phyloP scores from a whole-genome alignment of 345 rosid genomes.

The Populus deltoides region DNA sequence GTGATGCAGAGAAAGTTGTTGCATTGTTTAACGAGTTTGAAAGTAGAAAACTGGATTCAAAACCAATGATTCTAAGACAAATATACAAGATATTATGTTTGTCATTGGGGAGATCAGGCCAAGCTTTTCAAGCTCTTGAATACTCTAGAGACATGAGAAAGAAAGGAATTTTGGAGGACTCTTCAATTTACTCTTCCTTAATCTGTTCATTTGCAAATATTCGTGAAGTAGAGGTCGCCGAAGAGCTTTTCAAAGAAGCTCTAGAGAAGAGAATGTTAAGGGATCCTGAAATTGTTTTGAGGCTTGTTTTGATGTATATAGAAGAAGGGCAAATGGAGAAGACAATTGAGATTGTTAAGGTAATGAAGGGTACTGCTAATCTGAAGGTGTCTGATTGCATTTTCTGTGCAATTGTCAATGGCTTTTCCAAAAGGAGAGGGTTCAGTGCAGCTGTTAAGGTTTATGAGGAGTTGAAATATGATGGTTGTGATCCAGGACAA shows the following conservation, averaged over 20 bases:
- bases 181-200: conserved; percentile 53
- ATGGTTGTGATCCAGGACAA: conserved; percentile 72
- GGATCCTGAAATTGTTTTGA: conserved; percentile 72
- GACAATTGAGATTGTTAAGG: conserved; percentile 51
- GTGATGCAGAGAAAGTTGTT: conserved; percentile 46
- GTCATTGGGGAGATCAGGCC: conserved; percentile 59
- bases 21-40: conserved; percentile 59
- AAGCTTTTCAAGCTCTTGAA: conserved; percentile 61
- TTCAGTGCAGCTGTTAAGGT: conserved; percentile 45
- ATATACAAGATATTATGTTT: conserved; percentile 46
- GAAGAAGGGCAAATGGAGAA: conserved; percentile 58
- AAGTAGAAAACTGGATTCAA: conserved; percentile 31
- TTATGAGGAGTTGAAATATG: conserved; percentile 47
- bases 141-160: conserved; percentile 51
- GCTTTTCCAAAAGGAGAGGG: conserved; percentile 62
- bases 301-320: conserved; percentile 65
- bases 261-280: conserved; percentile 42
- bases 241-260: conserved; percentile 67
- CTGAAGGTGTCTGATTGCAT: conserved; percentile 70
- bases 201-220: conserved; percentile 51
- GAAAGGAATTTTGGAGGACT: conserved; percentile 42
- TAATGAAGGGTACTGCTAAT: conserved; percentile 42
- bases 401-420: conserved; percentile 68
- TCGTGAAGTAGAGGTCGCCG: conserved; percentile 34
- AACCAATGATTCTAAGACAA: conserved; percentile 27